Base-by-base conservation (phyloP, 2,329 filamentous ascomycete genomes). In the Achaetomium macrosporum region DNA sequence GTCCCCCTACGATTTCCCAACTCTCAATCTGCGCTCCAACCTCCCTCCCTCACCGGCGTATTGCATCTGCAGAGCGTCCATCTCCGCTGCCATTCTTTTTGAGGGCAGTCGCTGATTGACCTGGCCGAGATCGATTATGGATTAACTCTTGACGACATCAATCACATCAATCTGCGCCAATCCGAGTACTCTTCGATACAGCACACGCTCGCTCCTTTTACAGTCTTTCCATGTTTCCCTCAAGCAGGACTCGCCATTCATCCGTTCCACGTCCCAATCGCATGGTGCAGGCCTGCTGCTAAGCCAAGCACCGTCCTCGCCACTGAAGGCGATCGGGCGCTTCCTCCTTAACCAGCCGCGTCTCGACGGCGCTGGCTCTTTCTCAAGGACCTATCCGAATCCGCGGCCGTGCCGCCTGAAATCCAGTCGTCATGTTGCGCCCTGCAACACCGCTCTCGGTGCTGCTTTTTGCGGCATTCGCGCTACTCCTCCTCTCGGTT, bases 371-470 rank as follows among this genome's bases (percentile, higher is more conserved):
- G 72, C 68, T 59, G 72, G 72, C 71, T 52, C 59, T 56, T 37
- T 41, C 51, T 44, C 17, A 42, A 35, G 50, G 5, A 50, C 48
- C 44, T 25, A 47, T 33, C 16, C 20, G 13, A 33, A 20, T 39
- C 36, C 35, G 30, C 43, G 40, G 42, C 35, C 11, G 13, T 35
- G 15, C 37, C 41, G 47, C 25, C 40, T 44, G 16, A 47, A 37
- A 15, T n/a, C 29, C 58, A 60, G 63, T 66, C 74, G 83, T 73
- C 74, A 89, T 95, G 83, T 76, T 97, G 69, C 88, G 91, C 66
- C 91, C 93, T 57, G 92, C 93, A 57, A 97, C 93, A 56, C 92
- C 93, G 61, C 76, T 99, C 67, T 85, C 91, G 62, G 76, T 96
- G 61, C 75, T 97, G 68, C 85, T 97, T 65, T 81, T 95, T 58